A percentile compares a stretch with the other conserved stretches of the same genome.
Conservation (phyloP, 495 filamentous ascomycete genomes). For the Niebla homalea region DNA sequence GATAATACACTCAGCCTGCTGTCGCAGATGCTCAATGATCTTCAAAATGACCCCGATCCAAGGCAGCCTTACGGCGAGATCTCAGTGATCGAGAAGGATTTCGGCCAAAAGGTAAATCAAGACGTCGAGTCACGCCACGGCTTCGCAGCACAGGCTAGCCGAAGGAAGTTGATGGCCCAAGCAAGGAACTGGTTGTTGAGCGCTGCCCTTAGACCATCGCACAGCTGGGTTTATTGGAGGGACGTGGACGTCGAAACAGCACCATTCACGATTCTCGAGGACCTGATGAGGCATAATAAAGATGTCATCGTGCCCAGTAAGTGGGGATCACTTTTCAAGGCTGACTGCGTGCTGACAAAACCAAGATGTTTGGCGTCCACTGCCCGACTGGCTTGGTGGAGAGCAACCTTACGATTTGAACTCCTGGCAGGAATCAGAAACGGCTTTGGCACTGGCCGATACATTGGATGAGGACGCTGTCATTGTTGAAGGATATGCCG, state of each 20-base stretch:
- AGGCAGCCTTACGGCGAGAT: slow-evolving; percentile 88
- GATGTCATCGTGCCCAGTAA: slow-evolving; percentile 97
- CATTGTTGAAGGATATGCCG: slow-evolving; percentile 97
- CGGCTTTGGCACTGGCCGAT: slow-evolving; percentile 83
- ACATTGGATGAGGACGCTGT: slow-evolving; percentile 97
- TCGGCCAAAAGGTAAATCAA: slow-evolving; percentile 95
- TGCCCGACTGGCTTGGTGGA: slow-evolving; percentile 97
- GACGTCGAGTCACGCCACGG: slow-evolving; percentile 96
- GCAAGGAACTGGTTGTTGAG: slow-evolving; percentile 95
- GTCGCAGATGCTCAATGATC: slow-evolving; percentile 53
- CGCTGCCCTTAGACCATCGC: slow-evolving; percentile 82
- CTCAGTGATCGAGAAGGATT: slow-evolving; percentile 96
- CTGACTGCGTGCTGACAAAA: background rate
- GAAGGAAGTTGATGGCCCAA: slow-evolving; percentile 95
- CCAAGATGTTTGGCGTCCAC: slow-evolving; percentile 91
- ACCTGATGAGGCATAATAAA: slow-evolving; percentile 97
- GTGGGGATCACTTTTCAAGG: slow-evolving; percentile 23
- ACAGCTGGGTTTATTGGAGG: slow-evolving; percentile 99
- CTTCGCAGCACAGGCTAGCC: slow-evolving; percentile 87
- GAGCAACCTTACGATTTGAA: slow-evolving; percentile 99
- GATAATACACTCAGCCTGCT: slow-evolving; percentile 75
- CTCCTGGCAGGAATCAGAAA: slow-evolving; percentile 98
- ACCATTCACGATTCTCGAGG: slow-evolving; percentile 89
- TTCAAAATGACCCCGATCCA: slow-evolving; percentile 69
- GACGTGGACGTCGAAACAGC: slow-evolving; percentile 98